Conservation (phyloP, 73 alveolate species). For the Tetrahymena elliotti region DNA sequence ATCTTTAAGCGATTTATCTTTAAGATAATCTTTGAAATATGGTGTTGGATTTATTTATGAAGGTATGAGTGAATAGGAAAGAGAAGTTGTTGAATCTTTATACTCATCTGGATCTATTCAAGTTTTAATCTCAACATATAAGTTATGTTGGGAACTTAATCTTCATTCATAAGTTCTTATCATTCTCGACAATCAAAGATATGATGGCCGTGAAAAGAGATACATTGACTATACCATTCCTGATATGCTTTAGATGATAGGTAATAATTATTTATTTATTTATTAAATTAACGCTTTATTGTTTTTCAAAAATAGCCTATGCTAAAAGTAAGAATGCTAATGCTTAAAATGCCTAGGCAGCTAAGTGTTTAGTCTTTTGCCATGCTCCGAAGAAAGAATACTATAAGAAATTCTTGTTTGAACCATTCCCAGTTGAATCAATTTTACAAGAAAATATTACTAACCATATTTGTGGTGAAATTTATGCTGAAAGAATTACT, state of each 20-base stretch:
- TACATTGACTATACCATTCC: slow-evolving; percentile 95
- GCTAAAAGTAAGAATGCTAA: slow-evolving; percentile 15
- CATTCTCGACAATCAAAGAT: slow-evolving; percentile 88
- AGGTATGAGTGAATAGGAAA: slow-evolving; percentile 57
- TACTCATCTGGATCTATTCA: slow-evolving; percentile 46
- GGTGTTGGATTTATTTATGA: slow-evolving; percentile 74
- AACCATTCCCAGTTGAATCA: slow-evolving; percentile 98
- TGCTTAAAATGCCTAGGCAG: slow-evolving; percentile 40
- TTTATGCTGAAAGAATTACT: slow-evolving; percentile 89
- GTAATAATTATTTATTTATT: background rate
- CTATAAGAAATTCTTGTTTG: slow-evolving; percentile 93
- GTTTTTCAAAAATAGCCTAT: slow-evolving; percentile 34
- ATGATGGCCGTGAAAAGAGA: slow-evolving; percentile 86
- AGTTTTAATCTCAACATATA: slow-evolving; percentile 60
- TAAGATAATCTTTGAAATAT: slow-evolving; percentile 49
- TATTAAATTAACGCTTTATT: slow-evolving; percentile 14
- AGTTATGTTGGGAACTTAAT: slow-evolving; percentile 82
- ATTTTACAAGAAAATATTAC: slow-evolving; percentile 83
- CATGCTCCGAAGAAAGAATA: slow-evolving; percentile 94
- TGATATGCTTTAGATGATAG: slow-evolving; percentile 96
- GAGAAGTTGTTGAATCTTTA: slow-evolving; percentile 56
- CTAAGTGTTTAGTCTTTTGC: slow-evolving; percentile 72
- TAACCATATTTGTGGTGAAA: slow-evolving; percentile 94
- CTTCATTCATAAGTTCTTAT: slow-evolving; percentile 73
- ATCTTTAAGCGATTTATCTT: slow-evolving; percentile 39